Evolutionary conservation across 2,329 filamentous ascomycete genomes (phyloP).

Genomic region (Hirsutella minnesotensis): DNA sequence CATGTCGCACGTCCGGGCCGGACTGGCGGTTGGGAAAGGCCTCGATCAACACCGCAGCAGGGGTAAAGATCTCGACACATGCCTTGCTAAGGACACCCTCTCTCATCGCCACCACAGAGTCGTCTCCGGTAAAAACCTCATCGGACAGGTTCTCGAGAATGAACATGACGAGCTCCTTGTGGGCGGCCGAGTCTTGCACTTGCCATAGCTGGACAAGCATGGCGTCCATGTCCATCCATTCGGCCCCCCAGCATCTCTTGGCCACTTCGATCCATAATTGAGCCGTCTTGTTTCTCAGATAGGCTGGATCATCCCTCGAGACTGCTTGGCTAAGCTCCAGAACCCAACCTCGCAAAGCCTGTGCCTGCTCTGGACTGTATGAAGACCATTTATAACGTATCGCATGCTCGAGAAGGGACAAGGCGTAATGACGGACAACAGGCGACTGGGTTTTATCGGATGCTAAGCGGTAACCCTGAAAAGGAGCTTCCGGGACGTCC

Average conservation of each 20-base stretch:
- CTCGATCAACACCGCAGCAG: conserved; percentile 60
- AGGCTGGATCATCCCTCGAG: conserved; percentile 61
- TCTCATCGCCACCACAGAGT: conserved; percentile 71
- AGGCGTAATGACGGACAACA: conserved; percentile 82
- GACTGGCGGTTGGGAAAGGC: conserved; percentile 63
- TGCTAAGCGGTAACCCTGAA: conserved; percentile 75
- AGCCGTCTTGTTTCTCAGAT: conserved; percentile 84
- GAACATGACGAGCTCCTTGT: conserved; percentile 78
- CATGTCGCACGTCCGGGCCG: conserved; percentile 58
- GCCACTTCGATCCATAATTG: conserved; percentile 92
- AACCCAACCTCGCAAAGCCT: conserved; percentile 62
- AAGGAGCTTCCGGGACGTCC: conserved; percentile 63
- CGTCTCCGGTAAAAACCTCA: conserved; percentile 86
- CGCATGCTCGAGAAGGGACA: conserved; percentile 82
- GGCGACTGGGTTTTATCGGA: conserved; percentile 62
- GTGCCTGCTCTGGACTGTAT: conserved; percentile 56
- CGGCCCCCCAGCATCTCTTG: conserved; percentile 82
- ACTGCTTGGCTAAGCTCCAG: conserved; percentile 65
- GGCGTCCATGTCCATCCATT: conserved; percentile 92
- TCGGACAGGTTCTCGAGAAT: conserved; percentile 88
- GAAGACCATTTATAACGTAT: conserved; percentile 76
- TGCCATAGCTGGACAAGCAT: conserved; percentile 78
- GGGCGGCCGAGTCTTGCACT: conserved; percentile 43
- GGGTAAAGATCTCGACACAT: conserved; percentile 89
- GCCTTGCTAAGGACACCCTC: conserved; percentile 78